phyloP scores from a whole-genome alignment of 148 eudicot genomes.

The Persicaria maculosa region DNA sequence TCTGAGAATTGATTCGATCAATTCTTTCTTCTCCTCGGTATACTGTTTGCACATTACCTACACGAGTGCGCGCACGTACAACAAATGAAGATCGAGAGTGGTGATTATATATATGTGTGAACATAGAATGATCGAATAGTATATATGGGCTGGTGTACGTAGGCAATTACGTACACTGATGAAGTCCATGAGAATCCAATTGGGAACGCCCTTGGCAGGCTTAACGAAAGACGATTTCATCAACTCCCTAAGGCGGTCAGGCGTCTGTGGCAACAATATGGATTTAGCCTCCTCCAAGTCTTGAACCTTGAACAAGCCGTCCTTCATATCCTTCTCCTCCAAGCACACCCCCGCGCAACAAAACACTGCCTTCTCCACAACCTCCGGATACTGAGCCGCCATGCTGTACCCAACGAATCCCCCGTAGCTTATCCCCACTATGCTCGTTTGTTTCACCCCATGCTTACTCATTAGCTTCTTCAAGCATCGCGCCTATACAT shows the following conservation, averaged over 20 bases:
- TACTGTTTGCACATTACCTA: slow-evolving; percentile 66
- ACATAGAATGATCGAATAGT: too few relatives aligned
- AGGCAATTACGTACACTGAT: slow-evolving; percentile 40
- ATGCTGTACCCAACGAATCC: slow-evolving; percentile 83
- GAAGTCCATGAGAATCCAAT: slow-evolving; percentile 60
- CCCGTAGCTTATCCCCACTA: slow-evolving; percentile 91
- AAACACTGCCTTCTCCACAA: slow-evolving; percentile 62
- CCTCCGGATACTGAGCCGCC: slow-evolving; percentile 71
- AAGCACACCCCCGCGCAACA: slow-evolving; percentile 80
- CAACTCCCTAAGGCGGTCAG: slow-evolving; percentile 59
- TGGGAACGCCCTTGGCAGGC: slow-evolving; percentile 54
- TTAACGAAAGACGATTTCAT: slow-evolving; percentile 52
- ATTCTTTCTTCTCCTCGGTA: slow-evolving; percentile 50
- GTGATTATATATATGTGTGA: too few relatives aligned
- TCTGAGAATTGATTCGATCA: slow-evolving; percentile 47
- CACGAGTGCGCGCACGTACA: background rate
- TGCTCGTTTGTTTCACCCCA: slow-evolving; percentile 41
- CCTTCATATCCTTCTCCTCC: slow-evolving; percentile 70
- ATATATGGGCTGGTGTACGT: too few relatives aligned
- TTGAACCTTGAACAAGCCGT: slow-evolving; percentile 57
- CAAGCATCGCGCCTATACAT: slow-evolving; percentile 46
- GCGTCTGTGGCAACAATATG: slow-evolving; percentile 74
- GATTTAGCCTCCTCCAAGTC: slow-evolving; percentile 60
- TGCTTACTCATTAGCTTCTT: slow-evolving; percentile 50
- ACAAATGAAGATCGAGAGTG: too few relatives aligned